phyloP scores from a whole-genome alignment of 1,284 basidiomycete species.

The Peniophora sp. region DNA sequence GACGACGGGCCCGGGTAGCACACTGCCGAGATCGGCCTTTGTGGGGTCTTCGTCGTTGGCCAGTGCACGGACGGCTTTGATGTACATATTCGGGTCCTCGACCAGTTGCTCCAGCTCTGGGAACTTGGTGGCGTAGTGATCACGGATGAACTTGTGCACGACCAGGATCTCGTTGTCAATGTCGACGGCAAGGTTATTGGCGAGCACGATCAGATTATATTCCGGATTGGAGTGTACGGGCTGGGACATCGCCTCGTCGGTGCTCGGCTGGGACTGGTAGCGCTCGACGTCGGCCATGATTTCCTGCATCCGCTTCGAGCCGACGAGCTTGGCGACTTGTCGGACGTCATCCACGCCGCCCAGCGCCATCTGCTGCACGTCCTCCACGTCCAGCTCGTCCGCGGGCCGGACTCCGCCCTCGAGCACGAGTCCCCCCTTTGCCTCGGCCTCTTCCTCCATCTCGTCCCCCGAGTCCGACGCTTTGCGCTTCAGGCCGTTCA shows the following conservation, averaged over 20 bases:
- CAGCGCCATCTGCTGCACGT: constrained; percentile 89
- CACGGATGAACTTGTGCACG: constrained; percentile 99
- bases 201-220: constrained; percentile 93
- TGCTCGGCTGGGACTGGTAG: constrained; percentile 71
- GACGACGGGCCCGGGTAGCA: constrained; percentile 87
- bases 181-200: constrained; percentile 97
- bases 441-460: constrained; percentile 37
- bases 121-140: constrained; percentile 94
- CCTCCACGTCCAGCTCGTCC: constrained; percentile 88
- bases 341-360: constrained; percentile 75
- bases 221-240: constrained; percentile 92
- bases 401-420: constrained; percentile 89
- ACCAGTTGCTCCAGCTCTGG: constrained; percentile 96
- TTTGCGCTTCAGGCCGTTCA: constrained; percentile 53
- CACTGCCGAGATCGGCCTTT: constrained; percentile 71
- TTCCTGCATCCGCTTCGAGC: constrained; percentile 79
- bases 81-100: constrained; percentile 87
- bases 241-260: constrained; percentile 68
- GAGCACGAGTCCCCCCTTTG: constrained; percentile 54
- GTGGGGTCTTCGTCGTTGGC: constrained; percentile 85
- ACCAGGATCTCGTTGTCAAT: constrained; percentile 97
- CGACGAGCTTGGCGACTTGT: constrained; percentile 85
- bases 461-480: constrained; percentile 44
- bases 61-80: constrained; percentile 82
- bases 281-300: constrained; percentile 87